Conservation (phyloP, 257 asterid genomes). For the Solanum acaule region DNA sequence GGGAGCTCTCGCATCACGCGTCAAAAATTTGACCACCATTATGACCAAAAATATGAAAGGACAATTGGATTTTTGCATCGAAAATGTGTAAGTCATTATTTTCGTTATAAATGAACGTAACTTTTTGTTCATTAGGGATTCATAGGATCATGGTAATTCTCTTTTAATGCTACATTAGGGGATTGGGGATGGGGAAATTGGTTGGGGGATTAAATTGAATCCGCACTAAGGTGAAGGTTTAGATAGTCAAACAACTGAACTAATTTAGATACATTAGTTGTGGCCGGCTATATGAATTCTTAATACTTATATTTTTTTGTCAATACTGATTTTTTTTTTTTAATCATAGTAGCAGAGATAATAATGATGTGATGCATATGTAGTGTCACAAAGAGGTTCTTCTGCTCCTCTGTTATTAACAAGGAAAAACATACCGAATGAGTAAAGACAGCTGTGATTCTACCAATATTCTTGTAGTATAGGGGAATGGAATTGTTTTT, state of each 20-base stretch:
- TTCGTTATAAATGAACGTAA: neutral
- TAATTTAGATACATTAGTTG: neutral
- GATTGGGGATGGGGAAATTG: neutral
- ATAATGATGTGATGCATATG: neutral
- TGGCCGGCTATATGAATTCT: neutral
- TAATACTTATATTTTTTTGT: neutral
- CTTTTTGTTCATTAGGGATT: neutral
- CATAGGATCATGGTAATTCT: neutral
- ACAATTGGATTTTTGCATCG: constrained; percentile 55
- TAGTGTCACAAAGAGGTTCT: neutral
- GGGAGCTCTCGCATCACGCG: constrained; percentile 29
- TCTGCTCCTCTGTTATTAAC: neutral
- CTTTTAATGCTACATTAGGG: neutral
- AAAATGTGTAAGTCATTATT: constrained; percentile 43
- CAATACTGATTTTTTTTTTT: neutral
- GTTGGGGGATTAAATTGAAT: neutral
- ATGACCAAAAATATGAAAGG: constrained; percentile 36
- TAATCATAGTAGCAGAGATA: neutral
- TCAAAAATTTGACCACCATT: constrained; percentile 40
- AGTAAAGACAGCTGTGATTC: neutral
- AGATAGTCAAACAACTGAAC: neutral
- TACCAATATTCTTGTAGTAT: neutral
- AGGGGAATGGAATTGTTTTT: neutral
- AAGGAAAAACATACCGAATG: neutral
- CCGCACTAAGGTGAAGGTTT: neutral